Base-by-base conservation (phyloP, 2,329 filamentous ascomycete genomes). In the Triangularia setosa region DNA sequence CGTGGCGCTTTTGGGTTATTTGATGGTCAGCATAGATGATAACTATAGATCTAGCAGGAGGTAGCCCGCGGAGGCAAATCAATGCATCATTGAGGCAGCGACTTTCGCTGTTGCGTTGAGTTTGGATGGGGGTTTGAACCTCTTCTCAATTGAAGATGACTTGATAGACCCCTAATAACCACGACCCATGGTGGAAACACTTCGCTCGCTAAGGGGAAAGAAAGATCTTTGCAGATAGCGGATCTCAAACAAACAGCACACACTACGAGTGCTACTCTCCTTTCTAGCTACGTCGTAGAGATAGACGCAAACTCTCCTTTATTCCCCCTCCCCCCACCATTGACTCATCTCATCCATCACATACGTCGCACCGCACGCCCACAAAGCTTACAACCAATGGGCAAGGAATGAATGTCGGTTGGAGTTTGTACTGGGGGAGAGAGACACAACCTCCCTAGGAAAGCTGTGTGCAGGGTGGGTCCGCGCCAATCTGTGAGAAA, bases 361-460 rank as follows among this genome's bases (percentile, higher is more conserved):
- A 48, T 12, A 33, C 11, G 6, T 12, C 14, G 35, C 35, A 40
- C 14, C 12, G 4, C n/a, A n/a, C n/a, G n/a, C n/a, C n/a, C n/a
- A n/a, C n/a, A n/a, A n/a, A 40, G 4, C 35, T 16, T 21, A n/a
- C 40, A 48, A 18, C 40, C 40, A 21, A 48, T 48, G 3, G 40
- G 21, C 5, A 7, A 3, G 18, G 40, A 48, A 27, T 27, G 23
- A 28, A 18, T 55, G 52, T 23, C 52, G 12, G 64, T 28, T 56
- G 55, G 63, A 62, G 24, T 52, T 57, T 67, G 66, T 64, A 33
- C 48, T 62, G 40, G n/a, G 30, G 52, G 44, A 55, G 35, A n/a
- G 35, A 48, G 25, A 27, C 55, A 55, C 52, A 23, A 40, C 44
- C 23, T 52, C 24, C n/a, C 53, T 16, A 40, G 54, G 12, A 7